Evolutionary conservation across 2,329 filamentous ascomycete genomes (phyloP), one percentile per base, ranked within the genome.

Genomic region (Microcera coccophila): DNA sequence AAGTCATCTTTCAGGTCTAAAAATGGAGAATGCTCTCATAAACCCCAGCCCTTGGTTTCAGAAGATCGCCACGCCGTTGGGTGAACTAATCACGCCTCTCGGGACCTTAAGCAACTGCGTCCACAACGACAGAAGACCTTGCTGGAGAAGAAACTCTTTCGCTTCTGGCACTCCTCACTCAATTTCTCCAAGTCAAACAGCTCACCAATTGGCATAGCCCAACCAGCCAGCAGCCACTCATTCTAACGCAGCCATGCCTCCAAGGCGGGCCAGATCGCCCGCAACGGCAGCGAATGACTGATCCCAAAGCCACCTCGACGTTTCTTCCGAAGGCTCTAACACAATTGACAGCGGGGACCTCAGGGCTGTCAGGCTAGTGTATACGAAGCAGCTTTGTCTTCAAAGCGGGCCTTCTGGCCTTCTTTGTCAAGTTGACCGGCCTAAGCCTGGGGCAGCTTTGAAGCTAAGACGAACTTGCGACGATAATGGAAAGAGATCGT

Each of bases 221-320:
- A 76, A 10, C 70, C 71, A 3, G 70, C 68, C 9, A 74, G 54
- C 4, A 75, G 59, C 44, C 72, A 72, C 41, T 74, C 72, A 43
- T 63, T 56, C 36, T 65, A 43, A 21, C 65, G 55, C 7, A 71
- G 69, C 52, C 71, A 75, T 3, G 72, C 72, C 52, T 81, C 78
- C 47, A 78, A 74, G 4, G 59, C 48, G 0, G 77, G 73, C 37
- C 71, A n/a, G 69, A 44, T 83, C 79, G 3, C 77, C 75, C 0
- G 72, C 79, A 0, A 81, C 70, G 2, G 78, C 79, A 0, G 76
- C 64, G 50, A 82, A 79, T 12, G 38, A 44, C 5, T 73, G 67
- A 41, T 80, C 72, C 76, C 78, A 82, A 15, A 81, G 62, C 78
- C 78, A 82, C 28, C 69, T 66, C 12, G 79, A 64, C 5, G 70